Evolutionary conservation across 1,139 yeast genomes (phyloP), one percentile per base, ranked within the genome.

Genomic region (Groenewaldozyma auringiensis): DNA sequence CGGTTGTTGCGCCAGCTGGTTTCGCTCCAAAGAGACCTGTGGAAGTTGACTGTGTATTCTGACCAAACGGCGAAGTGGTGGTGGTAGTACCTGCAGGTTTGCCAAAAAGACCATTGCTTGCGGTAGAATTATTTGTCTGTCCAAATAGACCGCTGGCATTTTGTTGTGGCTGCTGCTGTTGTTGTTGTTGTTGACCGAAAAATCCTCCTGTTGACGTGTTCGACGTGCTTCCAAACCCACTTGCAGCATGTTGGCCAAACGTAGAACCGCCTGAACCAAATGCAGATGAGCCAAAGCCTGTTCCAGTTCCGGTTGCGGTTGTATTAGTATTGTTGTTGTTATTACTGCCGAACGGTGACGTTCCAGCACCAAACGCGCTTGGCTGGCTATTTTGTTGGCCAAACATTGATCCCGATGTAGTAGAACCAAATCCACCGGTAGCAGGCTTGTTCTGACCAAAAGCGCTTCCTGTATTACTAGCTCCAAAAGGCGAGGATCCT

Each of bases 141-240:
- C 69, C 71, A 56, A 68, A 68, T 32, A 63, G 50, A 2, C 71
- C 71, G 8, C 58, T 55, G n/a, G 63, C 58, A n/a, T 61, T 56
- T 4, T 47, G 45, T 48, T 53, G 18, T 49, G 45, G 35, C 47
- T 51, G 18, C 44, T 38, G 35, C 44, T 56, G 45, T 37, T 56
- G 40, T 50, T 44, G 44, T 32, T 42, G 41, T 34, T 43, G 42
- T 11, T 43, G 35, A 38, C 55, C 55, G 21, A 51, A 48, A 8
- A 42, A 29, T 2, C 39, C 37, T 4, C 50, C 29, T n/a, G 31
- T 18, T 36, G 43, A 4, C 36, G n/a, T 27, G 4, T 25, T 25
- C 6, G 6, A 8, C 6, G 6, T 25, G 11, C 29, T 25, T 25
- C 29, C 29, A 25, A 25, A 25, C 6, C 38, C 42, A 37, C 45